phyloP scores from a whole-genome alignment of 371 early-diverging fungal genomes.

The Mucor mucedo region DNA sequence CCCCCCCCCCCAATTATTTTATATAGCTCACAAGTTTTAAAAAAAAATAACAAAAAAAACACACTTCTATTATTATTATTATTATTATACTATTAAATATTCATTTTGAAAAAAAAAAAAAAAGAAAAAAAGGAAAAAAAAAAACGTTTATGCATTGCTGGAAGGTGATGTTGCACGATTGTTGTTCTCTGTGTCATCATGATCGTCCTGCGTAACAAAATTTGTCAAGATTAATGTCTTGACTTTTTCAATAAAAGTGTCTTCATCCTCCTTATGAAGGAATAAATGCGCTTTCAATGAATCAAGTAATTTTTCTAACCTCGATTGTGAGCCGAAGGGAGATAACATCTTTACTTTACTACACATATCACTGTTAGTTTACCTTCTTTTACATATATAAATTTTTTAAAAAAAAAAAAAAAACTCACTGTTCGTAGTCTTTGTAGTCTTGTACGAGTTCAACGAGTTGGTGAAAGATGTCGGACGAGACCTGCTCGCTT shows the following conservation, averaged over 20 bases:
- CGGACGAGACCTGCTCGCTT: slow-evolving; percentile 47
- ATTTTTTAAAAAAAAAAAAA: slow-evolving; percentile 9
- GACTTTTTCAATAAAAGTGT: slow-evolving; percentile 42
- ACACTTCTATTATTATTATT: slow-evolving; percentile 2
- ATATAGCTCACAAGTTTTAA: not conserved
- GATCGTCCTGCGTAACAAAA: slow-evolving; percentile 8
- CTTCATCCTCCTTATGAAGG: slow-evolving; percentile 36
- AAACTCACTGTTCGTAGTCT: slow-evolving; percentile 60
- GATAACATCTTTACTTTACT: slow-evolving; percentile 44
- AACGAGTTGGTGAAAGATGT: slow-evolving; percentile 52
- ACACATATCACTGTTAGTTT: slow-evolving; percentile 8
- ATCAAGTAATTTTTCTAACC: slow-evolving; percentile 53
- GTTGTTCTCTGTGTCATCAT: slow-evolving; percentile 1
- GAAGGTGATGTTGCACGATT: not conserved
- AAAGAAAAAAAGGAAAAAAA: no score
- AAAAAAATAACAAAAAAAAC: not conserved
- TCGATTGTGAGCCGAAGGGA: slow-evolving; percentile 31
- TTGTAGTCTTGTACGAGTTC: slow-evolving; percentile 58
- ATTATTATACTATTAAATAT: not conserved
- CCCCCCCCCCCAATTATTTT: no score
- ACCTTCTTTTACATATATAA: not conserved
- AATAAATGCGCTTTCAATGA: slow-evolving; percentile 52
- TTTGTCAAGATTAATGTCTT: slow-evolving; percentile 28
- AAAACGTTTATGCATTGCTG: no score
- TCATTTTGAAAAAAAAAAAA: not conserved